These are phyloP conservation scores for Clausena lansium DNA, from an alignment of 345 rosid genomes.

Conservation along the genomic window DNA sequence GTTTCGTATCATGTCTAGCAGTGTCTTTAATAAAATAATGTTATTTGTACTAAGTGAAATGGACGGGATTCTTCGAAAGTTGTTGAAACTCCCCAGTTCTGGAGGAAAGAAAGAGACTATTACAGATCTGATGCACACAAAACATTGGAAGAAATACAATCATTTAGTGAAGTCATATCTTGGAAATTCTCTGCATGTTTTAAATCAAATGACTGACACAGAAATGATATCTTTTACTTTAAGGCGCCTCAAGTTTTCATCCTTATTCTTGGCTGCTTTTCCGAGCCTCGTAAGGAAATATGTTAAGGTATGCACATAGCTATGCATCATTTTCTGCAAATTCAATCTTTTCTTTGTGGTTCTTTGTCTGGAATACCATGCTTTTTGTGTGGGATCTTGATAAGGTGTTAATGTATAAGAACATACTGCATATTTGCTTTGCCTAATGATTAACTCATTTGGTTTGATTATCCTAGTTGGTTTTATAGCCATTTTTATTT, in stretches of 20 bases:
- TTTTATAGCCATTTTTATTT: neutral
- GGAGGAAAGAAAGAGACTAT: conserved; percentile 86
- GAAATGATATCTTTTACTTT: conserved; percentile 87
- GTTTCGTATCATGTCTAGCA: conserved; percentile 70
- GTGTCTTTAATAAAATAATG: conserved; percentile 88
- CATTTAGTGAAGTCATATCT: conserved; percentile 92
- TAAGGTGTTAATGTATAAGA: neutral
- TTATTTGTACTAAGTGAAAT: conserved; percentile 69
- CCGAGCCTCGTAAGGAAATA: conserved; percentile 85
- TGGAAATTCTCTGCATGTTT: conserved; percentile 82
- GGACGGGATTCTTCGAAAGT: conserved; percentile 76
- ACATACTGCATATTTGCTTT: neutral
- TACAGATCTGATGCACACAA: conserved; percentile 49
- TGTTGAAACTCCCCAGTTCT: conserved; percentile 66
- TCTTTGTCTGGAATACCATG: neutral
- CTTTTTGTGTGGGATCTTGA: neutral
- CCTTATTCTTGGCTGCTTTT: conserved; percentile 70
- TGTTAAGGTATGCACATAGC: conserved; percentile 54
- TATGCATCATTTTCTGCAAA: neutral
- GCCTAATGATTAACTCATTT: neutral
- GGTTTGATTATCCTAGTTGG: neutral
- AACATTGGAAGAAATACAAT: conserved; percentile 81
- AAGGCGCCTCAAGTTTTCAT: conserved; percentile 70
- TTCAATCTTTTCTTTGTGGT: neutral
- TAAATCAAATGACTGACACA: conserved; percentile 93